These are phyloP conservation scores for Tetrahymena thermophila DNA, from an alignment of 73 alveolate genomes.

Conservation along the genomic window DNA sequence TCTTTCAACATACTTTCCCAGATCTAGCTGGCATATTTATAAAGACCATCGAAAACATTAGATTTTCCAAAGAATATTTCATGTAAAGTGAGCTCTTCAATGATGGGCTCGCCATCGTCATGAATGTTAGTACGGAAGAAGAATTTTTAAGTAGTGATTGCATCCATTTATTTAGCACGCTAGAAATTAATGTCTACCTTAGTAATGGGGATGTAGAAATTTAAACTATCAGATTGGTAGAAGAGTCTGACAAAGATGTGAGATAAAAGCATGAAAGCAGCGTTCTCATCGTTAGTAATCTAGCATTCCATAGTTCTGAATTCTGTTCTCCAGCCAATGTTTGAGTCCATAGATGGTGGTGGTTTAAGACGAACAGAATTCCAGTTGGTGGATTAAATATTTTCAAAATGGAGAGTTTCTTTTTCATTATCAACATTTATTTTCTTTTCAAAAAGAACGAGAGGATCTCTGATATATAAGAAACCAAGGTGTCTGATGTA, in stretches of 20 bases:
- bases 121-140: slow-evolving; percentile 68
- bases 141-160: slow-evolving; percentile 69
- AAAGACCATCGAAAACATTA: slow-evolving; percentile 47
- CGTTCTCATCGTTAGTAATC: slow-evolving; percentile 93
- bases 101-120: slow-evolving; percentile 54
- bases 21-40: slow-evolving; percentile 47
- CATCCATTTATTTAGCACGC: slow-evolving; percentile 76
- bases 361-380: slow-evolving; percentile 96
- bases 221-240: slow-evolving; percentile 3
- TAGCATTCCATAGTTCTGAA: slow-evolving; percentile 92
- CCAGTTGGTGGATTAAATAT: slow-evolving; percentile 94
- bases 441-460: slow-evolving; percentile 56
- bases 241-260: slow-evolving; percentile 33
- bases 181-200: slow-evolving; percentile 53
- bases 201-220: slow-evolving; percentile 45
- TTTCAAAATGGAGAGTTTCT: slow-evolving; percentile 91
- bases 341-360: slow-evolving; percentile 81
- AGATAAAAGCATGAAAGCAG: slow-evolving; percentile 64
- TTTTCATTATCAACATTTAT: slow-evolving; percentile 57
- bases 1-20: slow-evolving; percentile 35
- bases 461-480: slow-evolving; percentile 84
- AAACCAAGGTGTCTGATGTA: slow-evolving; percentile 81
- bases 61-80: slow-evolving; percentile 80
- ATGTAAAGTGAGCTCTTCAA: slow-evolving; percentile 60
- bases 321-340: slow-evolving; percentile 95